Evolutionary conservation across 768 basidiomycete genomes (phyloP), one percentile per base, ranked within the genome.

Genomic region (Lactarius deliciosus): DNA sequence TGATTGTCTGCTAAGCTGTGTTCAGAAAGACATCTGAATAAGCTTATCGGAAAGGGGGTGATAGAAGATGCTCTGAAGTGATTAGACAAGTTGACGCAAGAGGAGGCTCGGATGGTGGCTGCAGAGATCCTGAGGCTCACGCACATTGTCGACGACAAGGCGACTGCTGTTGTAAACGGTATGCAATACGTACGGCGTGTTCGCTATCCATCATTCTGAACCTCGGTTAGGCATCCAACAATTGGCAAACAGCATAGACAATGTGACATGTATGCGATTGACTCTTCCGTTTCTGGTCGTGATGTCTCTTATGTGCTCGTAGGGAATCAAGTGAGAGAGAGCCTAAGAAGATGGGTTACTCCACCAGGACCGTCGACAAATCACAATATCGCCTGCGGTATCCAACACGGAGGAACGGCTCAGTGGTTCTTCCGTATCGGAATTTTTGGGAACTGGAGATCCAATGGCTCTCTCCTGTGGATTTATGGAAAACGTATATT

Each of bases 301-400:
- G 45, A 4, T 8, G 4, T n/a, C 43, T n/a, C 9, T 45, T 1
- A n/a, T 20, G 7, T n/a, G 8, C n/a, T 45, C 43, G 0, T 16
- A 43, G 45, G 45, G 16, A 62, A 34, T 1, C n/a, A 36, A 45
- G 1, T n/a, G 16, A 38, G 34, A 28, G 0, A 18, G 22, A 7
- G 50, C n/a, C 22, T 61, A 2, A 5, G 5, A 11, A 40, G 1
- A 5, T 61, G 61, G 61, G 47, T 61, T 4, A 25, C 22, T 13
- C 50, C 61, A 0, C 61, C 61, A 2, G 50, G 54, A 28, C 36
- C 50, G 22, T 61, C 50, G 6, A 40, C 18, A 28, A 61, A 61
- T 40, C 36, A 54, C 61, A 34, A 60, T 30, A 54, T 54, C 28
- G 53, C 53, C 3, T 54, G 53, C 53, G 8, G 7, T 28, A 8